Conservation (phyloP, 306 rosid genomes). For the Astragalus glycyphyllos region DNA sequence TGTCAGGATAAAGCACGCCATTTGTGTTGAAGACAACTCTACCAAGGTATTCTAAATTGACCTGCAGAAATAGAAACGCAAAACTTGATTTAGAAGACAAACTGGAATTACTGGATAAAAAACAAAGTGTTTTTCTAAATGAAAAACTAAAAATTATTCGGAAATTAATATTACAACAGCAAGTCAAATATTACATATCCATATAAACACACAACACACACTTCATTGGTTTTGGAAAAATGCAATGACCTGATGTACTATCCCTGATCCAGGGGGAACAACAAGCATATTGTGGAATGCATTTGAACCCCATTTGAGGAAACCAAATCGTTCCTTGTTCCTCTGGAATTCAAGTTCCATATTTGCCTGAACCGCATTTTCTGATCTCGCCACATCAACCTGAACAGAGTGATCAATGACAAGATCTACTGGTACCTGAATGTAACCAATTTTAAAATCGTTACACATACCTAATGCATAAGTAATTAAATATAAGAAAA, state of each 20-base stretch:
- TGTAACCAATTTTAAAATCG: slow-evolving; percentile 34
- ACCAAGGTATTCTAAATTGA: slow-evolving; percentile 92
- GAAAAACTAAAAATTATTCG: neutral
- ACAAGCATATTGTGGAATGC: slow-evolving; percentile 93
- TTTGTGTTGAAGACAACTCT: slow-evolving; percentile 87
- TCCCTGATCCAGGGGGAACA: slow-evolving; percentile 98
- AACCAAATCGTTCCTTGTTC: slow-evolving; percentile 88
- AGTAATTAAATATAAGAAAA: neutral
- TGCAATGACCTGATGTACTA: slow-evolving; percentile 87
- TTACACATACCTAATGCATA: neutral
- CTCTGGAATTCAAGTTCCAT: slow-evolving; percentile 90
- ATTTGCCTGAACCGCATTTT: slow-evolving; percentile 89
- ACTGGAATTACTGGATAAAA: slow-evolving; percentile 22
- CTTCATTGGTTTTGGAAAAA: slow-evolving; percentile 17
- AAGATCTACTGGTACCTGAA: slow-evolving; percentile 94
- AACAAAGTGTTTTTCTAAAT: slow-evolving; percentile 3
- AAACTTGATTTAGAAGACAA: slow-evolving; percentile 27
- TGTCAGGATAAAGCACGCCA: slow-evolving; percentile 90
- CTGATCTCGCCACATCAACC: slow-evolving; percentile 93
- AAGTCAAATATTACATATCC: slow-evolving; percentile 4
- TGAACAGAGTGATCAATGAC: slow-evolving; percentile 99
- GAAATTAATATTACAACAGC: neutral
- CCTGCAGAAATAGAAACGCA: slow-evolving; percentile 62
- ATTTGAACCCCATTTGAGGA: slow-evolving; percentile 96
- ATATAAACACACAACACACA: slow-evolving; percentile 13